These are phyloP conservation scores for Maudiozyma humilis DNA, from an alignment of 1,139 yeast species.

Conservation along the genomic window DNA sequence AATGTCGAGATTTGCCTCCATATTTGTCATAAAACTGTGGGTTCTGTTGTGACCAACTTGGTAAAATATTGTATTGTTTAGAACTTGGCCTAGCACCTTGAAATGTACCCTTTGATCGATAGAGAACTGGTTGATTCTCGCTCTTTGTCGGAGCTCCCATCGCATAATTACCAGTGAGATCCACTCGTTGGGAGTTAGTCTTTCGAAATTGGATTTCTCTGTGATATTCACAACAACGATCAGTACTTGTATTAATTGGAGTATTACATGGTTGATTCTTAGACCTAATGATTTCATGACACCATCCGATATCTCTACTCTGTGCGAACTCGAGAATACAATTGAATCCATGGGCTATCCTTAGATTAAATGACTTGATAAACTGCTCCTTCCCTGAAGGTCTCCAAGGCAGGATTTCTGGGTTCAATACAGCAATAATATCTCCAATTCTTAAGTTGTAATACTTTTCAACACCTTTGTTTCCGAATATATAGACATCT, in stretches of 20 bases:
- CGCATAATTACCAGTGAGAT: slow-evolving; percentile 56
- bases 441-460: slow-evolving; percentile 73
- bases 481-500: slow-evolving; percentile 55
- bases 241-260: slow-evolving; percentile 47
- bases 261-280: slow-evolving; percentile 48
- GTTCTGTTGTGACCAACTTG: slow-evolving; percentile 9
- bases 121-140: slow-evolving; percentile 36
- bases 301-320: slow-evolving; percentile 61
- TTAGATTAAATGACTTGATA: slow-evolving; percentile 49
- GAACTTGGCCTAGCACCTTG: slow-evolving; percentile 6
- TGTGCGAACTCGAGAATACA: slow-evolving; percentile 65
- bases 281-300: slow-evolving; percentile 40
- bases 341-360: slow-evolving; percentile 43
- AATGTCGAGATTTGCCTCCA: slow-evolving; percentile 19
- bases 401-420: slow-evolving; percentile 44
- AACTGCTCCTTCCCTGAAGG: slow-evolving; percentile 20
- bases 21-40: slow-evolving; percentile 6
- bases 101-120: slow-evolving; percentile 8
- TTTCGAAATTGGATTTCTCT: slow-evolving; percentile 49
- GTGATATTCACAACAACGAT: slow-evolving; percentile 65
- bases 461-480: slow-evolving; percentile 53
- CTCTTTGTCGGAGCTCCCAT: slow-evolving; percentile 36
- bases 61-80: slow-evolving; percentile 8
- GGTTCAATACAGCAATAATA: slow-evolving; percentile 66
- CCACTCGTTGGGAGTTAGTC: slow-evolving; percentile 57